phyloP scores from a whole-genome alignment of 352 stramenopile genomes.

The Achlya hypogyna region DNA sequence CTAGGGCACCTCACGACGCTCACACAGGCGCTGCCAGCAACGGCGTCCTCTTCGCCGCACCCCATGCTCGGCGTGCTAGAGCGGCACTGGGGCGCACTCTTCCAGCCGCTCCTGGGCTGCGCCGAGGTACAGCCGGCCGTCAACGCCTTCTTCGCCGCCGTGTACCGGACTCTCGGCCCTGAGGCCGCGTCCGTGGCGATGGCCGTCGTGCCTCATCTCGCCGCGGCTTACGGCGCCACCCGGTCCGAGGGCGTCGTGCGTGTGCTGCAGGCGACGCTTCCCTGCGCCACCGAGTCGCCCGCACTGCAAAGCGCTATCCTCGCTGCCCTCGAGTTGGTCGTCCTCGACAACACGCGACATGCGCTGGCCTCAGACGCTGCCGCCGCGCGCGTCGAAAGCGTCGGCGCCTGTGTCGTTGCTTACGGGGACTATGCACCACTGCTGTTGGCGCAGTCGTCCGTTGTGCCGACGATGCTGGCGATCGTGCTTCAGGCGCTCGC shows the following conservation, averaged over 20 bases:
- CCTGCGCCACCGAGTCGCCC: not conserved
- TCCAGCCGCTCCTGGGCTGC: not conserved
- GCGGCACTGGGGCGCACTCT: not conserved
- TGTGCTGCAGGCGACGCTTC: not conserved
- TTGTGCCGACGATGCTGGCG: not conserved
- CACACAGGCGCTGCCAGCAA: not conserved
- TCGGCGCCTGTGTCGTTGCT: too few relatives aligned
- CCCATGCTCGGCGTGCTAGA: constrained; percentile 1
- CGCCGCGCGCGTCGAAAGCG: too few relatives aligned
- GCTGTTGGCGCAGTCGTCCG: too few relatives aligned
- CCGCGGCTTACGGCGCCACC: constrained; percentile 38
- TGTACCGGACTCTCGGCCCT: not conserved
- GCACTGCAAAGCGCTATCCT: constrained; percentile 1
- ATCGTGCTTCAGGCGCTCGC: not conserved
- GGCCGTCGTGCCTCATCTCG: not conserved
- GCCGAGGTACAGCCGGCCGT: not conserved
- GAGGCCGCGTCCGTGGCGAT: not conserved
- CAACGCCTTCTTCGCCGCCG: not conserved
- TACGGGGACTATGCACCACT: too few relatives aligned
- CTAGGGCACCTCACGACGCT: constrained; percentile 2
- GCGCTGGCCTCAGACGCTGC: too few relatives aligned
- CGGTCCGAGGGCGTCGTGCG: constrained; percentile 47
- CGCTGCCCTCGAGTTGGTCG: not conserved
- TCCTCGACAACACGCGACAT: not conserved
- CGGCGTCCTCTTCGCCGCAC: not conserved